phyloP scores from a whole-genome alignment of 352 stramenopile species.

The Phytophthora pseudosyringae region DNA sequence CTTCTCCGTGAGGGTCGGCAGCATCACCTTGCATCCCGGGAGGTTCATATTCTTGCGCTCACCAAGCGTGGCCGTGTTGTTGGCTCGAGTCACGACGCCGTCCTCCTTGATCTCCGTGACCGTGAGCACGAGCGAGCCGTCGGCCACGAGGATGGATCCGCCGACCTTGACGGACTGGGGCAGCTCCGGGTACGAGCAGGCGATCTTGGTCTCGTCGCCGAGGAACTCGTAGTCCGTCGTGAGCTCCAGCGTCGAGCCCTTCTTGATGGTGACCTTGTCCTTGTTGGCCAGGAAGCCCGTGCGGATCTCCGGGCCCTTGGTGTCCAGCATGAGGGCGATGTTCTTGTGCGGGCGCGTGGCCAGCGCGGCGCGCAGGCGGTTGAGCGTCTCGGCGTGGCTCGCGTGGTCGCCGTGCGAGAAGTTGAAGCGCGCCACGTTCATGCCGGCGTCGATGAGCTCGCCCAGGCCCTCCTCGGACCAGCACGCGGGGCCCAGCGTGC shows the following conservation, averaged over 20 bases:
- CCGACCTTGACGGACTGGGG: slow-evolving; percentile 92
- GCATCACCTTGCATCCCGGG: slow-evolving; percentile 90
- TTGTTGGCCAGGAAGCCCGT: slow-evolving; percentile 79
- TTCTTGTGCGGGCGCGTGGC: slow-evolving; percentile 74
- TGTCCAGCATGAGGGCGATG: slow-evolving; percentile 96
- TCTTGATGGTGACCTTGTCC: slow-evolving; percentile 65
- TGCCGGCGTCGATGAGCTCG: slow-evolving; percentile 87
- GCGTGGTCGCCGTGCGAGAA: slow-evolving; percentile 98
- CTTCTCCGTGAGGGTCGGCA: slow-evolving; percentile 94
- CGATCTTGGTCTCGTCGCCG: slow-evolving; percentile 33
- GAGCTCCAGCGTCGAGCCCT: slow-evolving; percentile 65
- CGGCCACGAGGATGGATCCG: slow-evolving; percentile 93
- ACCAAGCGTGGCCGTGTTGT: slow-evolving; percentile 88
- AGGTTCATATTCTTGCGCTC: slow-evolving; percentile 98
- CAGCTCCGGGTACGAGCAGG: slow-evolving; percentile 95
- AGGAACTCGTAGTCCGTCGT: slow-evolving; percentile 62
- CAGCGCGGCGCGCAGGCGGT: slow-evolving; percentile 62
- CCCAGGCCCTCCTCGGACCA: slow-evolving; percentile 95
- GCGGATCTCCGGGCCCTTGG: slow-evolving; percentile 96
- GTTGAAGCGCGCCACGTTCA: slow-evolving; percentile 98
- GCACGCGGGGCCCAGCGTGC: slow-evolving; percentile 88
- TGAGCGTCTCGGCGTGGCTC: slow-evolving; percentile 75
- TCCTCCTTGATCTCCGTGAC: slow-evolving; percentile 86
- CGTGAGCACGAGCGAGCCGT: slow-evolving; percentile 94
- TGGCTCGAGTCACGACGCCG: slow-evolving; percentile 71